Conservation (phyloP, 2,329 filamentous ascomycete species). For the Byssochlamys sp. region DNA sequence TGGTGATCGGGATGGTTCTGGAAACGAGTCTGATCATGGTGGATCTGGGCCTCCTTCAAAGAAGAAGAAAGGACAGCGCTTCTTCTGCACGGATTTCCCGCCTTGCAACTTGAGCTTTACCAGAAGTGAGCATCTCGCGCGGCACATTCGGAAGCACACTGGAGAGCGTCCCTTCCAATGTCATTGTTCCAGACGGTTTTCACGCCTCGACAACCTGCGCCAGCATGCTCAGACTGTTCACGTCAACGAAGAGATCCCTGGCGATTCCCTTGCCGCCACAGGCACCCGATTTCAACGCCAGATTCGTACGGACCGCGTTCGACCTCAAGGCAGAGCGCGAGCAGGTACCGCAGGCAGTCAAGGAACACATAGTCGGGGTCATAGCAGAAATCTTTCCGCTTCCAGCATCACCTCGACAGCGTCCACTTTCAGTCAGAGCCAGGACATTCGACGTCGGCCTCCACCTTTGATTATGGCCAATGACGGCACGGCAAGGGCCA, state of each 20-base stretch:
- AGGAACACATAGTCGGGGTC: conserved; percentile 61
- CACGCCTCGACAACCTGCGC: conserved; percentile 82
- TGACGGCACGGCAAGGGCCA: conserved; percentile 52
- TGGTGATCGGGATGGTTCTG: conserved; percentile 55
- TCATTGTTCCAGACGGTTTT: conserved; percentile 87
- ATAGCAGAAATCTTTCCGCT: conserved; percentile 74
- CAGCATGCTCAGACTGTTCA: conserved; percentile 97
- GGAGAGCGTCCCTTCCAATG: conserved; percentile 94
- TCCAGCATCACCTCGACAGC: conserved; percentile 73
- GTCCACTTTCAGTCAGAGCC: conserved; percentile 55
- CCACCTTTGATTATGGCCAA: conserved; percentile 73
- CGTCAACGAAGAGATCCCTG: conserved; percentile 91
- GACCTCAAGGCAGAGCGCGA: conserved; percentile 63
- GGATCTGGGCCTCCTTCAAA: conserved; percentile 62
- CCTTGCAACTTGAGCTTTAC: conserved; percentile 93
- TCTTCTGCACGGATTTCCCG: conserved; percentile 91
- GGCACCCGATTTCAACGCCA: conserved; percentile 87
- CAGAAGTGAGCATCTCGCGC: conserved; percentile 83
- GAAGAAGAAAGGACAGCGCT: conserved; percentile 93
- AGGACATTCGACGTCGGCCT: conserved; percentile 61
- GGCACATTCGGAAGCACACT: conserved; percentile 97
- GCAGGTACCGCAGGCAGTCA: conserved; percentile 69
- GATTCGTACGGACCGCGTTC: conserved; percentile 75
- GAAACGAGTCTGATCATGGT: conserved; percentile 54
- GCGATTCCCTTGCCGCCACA: conserved; percentile 83